Conservation (phyloP, 202 grass and related monocot species). For the Elaeis oleifera region DNA sequence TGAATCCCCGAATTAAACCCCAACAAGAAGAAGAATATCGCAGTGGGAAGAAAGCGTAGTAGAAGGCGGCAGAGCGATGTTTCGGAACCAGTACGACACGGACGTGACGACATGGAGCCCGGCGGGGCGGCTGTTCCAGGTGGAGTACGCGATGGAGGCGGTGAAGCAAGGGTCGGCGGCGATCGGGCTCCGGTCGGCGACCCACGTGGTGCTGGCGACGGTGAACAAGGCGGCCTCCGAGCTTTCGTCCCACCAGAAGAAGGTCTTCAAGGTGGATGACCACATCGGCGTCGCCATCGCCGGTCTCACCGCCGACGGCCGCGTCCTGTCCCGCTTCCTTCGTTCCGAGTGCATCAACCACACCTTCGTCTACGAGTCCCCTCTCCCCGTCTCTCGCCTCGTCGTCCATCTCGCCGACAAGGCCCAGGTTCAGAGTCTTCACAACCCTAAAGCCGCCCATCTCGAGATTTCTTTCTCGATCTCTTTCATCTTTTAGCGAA, state of each 20-base stretch:
- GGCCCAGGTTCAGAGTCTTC: conserved; percentile 49
- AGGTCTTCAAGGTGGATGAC: conserved; percentile 80
- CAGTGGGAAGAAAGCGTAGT: too few relatives aligned
- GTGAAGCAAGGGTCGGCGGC: conserved; percentile 96
- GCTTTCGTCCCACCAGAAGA: conserved; percentile 86
- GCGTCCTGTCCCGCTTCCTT: conserved; percentile 73
- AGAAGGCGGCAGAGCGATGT: conserved; percentile 31
- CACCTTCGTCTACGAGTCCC: conserved; percentile 80
- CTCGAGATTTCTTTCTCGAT: too few relatives aligned
- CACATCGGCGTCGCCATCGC: conserved; percentile 88
- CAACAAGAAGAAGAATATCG: not conserved
- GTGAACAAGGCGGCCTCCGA: conserved; percentile 85
- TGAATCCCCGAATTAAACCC: too few relatives aligned
- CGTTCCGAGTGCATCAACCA: conserved; percentile 96
- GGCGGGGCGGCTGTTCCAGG: conserved; percentile 88
- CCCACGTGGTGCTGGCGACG: conserved; percentile 64
- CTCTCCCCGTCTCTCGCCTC: conserved; percentile 66
- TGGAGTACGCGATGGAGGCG: conserved; percentile 99
- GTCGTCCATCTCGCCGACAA: conserved; percentile 87
- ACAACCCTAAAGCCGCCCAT: not conserved
- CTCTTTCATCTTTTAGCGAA: too few relatives aligned
- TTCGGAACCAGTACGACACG: conserved; percentile 98
- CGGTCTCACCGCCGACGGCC: conserved; percentile 76
- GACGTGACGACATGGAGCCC: conserved; percentile 98
- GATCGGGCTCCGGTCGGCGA: conserved; percentile 67